Percentiles rank a stretch among this genome's conserved stretches.
Conservation (phyloP, 345 rosid species). For the Noccaea bulbosa region DNA sequence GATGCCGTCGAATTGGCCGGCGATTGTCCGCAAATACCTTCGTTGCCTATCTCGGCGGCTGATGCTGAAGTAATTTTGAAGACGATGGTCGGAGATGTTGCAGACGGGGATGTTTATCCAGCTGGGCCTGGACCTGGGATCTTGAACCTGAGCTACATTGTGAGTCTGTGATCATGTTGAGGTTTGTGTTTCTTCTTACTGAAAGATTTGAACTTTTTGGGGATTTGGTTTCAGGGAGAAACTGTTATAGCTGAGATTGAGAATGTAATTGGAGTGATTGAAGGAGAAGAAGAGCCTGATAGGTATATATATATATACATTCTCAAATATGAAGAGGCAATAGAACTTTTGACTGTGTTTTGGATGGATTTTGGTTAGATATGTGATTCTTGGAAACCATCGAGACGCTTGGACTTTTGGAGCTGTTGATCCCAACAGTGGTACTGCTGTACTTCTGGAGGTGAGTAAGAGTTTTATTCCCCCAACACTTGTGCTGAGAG, state of each 20-base stretch:
- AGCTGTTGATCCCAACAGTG: conserved; percentile 91
- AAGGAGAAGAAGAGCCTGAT: conserved; percentile 85
- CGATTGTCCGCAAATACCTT: conserved; percentile 66
- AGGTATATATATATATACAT: conserved; percentile 47
- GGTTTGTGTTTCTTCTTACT: background rate
- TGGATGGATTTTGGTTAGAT: conserved; percentile 47
- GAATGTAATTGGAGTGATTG: conserved; percentile 77
- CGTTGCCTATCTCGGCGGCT: conserved; percentile 69
- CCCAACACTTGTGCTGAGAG: background rate
- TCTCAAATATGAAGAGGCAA: background rate
- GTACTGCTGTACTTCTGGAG: conserved; percentile 82
- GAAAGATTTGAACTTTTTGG: background rate
- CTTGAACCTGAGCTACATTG: conserved; percentile 64
- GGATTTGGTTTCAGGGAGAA: conserved; percentile 59
- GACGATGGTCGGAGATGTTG: conserved; percentile 58
- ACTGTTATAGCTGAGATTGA: conserved; percentile 63
- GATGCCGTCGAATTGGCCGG: conserved; percentile 62
- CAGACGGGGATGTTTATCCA: conserved; percentile 58
- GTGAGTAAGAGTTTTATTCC: conserved; percentile 33
- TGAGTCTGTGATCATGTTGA: conserved; percentile 39
- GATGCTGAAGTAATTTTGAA: conserved; percentile 71
- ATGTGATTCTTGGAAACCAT: conserved; percentile 78
- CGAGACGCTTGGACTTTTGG: conserved; percentile 96
- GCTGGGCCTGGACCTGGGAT: conserved; percentile 85
- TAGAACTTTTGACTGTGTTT: conserved; percentile 5